Evolutionary conservation across 2,329 filamentous ascomycete species (phyloP), one percentile per base, ranked within the genome.

Genomic region (Trichoderma sp.): DNA sequence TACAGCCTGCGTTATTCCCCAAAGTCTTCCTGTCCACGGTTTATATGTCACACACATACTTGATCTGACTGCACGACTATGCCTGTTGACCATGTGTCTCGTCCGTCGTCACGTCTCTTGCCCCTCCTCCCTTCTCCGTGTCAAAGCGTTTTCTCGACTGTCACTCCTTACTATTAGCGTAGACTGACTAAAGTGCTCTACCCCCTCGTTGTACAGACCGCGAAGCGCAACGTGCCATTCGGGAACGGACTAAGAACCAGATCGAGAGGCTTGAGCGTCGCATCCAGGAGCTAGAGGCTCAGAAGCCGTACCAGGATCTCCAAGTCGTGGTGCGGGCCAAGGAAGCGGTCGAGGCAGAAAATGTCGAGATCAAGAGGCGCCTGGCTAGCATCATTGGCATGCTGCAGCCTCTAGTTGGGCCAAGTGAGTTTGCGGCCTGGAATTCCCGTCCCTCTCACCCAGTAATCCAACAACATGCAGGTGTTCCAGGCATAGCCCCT

Each of bases 231-330:
- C 85, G 92, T 56, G 91, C 91, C 45, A 95, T 96, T 66, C 85
- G 92, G 48, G 90, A 94, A 78, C 86, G 92, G 63, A 95, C 91
- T 30, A 92, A 89, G 78, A 85, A 87, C 65, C 90, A 91, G 75
- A 95, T 95, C 70, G 90, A 94, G 74, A 80, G 78, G 7, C 81
- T 95, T 66, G 90, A 95, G 75, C 82, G 82, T 67, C 83, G 86
- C 67, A 93, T 96, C 67, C 82, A 85, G 63, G 90, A 94, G 68
- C 82, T 96, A 69, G 91, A 90, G 65, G 89, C 85, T 65, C 90
- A 92, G 77, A 88, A 93, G 75, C 91, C 92, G 0, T 93, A 93
- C 71, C 88, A 91, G 74, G 92, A 97, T 74, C 84, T 96, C 21
- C 91, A 96, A 76, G 82, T 86, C 30, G 90, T 88, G 10, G 77